These are phyloP conservation scores for Sonneratia alba DNA, from an alignment of 345 rosid genomes.

Conservation along the genomic window DNA sequence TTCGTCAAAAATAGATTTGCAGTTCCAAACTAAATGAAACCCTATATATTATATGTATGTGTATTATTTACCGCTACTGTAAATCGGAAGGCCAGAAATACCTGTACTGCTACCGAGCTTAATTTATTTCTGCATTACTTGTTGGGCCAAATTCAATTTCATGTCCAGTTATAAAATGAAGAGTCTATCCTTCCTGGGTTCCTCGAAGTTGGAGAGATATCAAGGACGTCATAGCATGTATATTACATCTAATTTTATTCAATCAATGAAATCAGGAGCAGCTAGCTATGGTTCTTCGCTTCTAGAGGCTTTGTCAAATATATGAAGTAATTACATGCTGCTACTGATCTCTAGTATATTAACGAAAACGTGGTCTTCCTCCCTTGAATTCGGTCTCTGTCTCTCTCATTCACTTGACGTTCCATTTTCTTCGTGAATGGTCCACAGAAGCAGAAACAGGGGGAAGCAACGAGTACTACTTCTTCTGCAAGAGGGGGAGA, in stretches of 20 bases:
- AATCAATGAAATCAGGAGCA: too few species aligned
- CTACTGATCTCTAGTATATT: too few species aligned
- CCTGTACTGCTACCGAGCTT: neutral
- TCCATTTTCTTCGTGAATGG: neutral
- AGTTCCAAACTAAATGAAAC: too few species aligned
- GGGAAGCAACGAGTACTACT: slow-evolving; percentile 47
- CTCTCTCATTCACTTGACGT: neutral
- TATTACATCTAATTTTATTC: too few species aligned
- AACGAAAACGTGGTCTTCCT: neutral
- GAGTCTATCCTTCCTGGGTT: neutral
- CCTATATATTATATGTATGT: neutral
- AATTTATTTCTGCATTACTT: neutral
- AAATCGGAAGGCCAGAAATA: neutral
- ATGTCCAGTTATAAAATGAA: neutral
- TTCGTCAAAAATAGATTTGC: too few species aligned
- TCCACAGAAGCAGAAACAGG: slow-evolving; percentile 21
- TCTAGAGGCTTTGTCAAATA: too few species aligned
- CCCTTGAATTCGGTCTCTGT: neutral
- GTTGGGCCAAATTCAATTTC: neutral
- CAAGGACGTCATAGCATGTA: too few species aligned
- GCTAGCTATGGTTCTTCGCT: too few species aligned
- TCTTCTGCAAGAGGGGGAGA: slow-evolving; percentile 81
- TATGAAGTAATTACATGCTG: too few species aligned
- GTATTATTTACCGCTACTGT: neutral
- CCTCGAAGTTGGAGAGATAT: too few species aligned